Evolutionary conservation across 495 filamentous ascomycete genomes (phyloP).

Genomic region (Cladorrhinum samala): DNA sequence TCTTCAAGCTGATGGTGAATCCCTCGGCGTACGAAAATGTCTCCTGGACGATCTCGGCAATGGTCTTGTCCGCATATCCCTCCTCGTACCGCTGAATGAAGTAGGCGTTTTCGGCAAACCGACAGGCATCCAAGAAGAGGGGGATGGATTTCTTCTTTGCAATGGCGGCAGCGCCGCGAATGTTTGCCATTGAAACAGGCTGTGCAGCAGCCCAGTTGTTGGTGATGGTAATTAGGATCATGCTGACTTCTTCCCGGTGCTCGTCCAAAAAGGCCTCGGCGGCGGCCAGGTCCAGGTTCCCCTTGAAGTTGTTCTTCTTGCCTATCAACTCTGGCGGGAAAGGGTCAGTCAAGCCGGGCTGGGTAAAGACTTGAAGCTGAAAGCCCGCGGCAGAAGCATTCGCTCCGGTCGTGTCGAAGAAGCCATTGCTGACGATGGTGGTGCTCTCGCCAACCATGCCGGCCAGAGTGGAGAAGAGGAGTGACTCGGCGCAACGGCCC

Average conservation of each 20-base stretch:
- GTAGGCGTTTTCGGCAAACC: conserved; percentile 5
- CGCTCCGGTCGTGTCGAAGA: conserved; percentile 1
- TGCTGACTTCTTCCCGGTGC: background rate
- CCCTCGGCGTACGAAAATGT: conserved; percentile 4
- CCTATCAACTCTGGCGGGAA: background rate
- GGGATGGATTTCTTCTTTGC: background rate
- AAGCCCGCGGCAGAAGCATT: background rate
- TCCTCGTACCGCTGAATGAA: conserved; percentile 7
- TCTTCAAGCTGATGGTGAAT: conserved; percentile 10
- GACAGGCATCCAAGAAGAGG: conserved; percentile 1
- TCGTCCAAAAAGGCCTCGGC: background rate
- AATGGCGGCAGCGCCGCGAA: background rate
- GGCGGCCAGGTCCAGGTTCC: conserved; percentile 1
- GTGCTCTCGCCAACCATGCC: background rate
- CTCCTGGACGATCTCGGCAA: conserved; percentile 6
- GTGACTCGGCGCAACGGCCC: conserved; percentile 1
- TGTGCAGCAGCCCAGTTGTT: conserved; percentile 4
- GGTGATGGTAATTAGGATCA: background rate
- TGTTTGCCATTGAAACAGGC: conserved; percentile 1
- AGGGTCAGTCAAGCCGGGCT: background rate
- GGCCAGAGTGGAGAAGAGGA: conserved; percentile 1
- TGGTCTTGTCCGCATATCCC: conserved; percentile 2
- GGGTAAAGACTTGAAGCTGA: background rate
- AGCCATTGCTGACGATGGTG: conserved; percentile 1
- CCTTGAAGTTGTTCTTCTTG: conserved; percentile 2